Evolutionary conservation across 192 early-diverging fungal genomes (phyloP), one percentile per base, ranked within the genome.

Genomic region (Umbelopsis isabellina): DNA sequence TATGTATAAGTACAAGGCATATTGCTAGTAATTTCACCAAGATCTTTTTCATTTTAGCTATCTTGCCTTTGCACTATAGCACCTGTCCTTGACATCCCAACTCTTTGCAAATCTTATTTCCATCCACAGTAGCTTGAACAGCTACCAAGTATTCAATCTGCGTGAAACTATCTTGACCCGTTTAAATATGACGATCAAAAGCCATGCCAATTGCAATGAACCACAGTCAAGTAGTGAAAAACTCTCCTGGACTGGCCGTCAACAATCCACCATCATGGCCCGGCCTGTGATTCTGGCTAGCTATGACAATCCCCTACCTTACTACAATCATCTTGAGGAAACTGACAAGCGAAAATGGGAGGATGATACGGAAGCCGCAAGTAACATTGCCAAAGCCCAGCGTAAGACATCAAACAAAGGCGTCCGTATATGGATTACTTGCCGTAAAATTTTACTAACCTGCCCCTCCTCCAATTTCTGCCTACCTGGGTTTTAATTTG

Each of bases 141-240:
- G 11, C 55, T 7, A 35, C 30, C 25, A 61, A 1, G 4, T 61
- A 25, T 33, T 35, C 55, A 61, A 61, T 25, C 55, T 61, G 55
- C 55, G 25, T 30, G 55, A 61, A 61, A 33, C 55, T 35, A 61
- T 61, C 30, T 25, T 61, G 7, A 61, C 55, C 3, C 55, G 55
- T 35, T 61, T 61, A 11, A 61, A 61, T 61, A 61, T 61, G 55
- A 61, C 55, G 21, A 61, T 61, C 55, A 61, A 61, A 30, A 61
- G 55, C 55, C 55, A 61, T 61, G 55, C 55, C 7, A 61, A 61
- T 61, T 61, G 27, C 5, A 61, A 61, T 35, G 55, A 61, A 61
- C 55, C 55, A 61, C 55, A 61, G 25, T 61, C 55, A 8, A 61
- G 55, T 61, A 61, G 55, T 35, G 55, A 61, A 33, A 61, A 61